Evolutionary conservation across 2,329 filamentous ascomycete genomes (phyloP), one percentile per base, ranked within the genome.

Genomic region (Neonectria faginata): DNA sequence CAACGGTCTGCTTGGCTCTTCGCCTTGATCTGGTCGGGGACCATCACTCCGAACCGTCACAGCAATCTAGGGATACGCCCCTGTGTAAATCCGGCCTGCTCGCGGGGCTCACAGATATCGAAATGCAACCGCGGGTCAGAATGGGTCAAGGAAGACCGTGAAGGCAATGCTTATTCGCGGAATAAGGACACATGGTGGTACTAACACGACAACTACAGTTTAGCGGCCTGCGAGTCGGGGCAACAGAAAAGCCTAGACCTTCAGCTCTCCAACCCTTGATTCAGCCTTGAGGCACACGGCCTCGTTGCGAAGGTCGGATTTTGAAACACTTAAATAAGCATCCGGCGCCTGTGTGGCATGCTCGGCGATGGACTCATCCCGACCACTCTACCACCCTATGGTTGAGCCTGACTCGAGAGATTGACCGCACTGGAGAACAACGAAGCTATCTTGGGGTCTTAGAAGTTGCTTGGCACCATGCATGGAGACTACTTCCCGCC

Each of bases 181-280:
- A 42, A 16, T 48, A 9, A 14, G 25, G 14, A 33, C 10, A 16
- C 16, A 48, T 14, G 22, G 45, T 48, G 45, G 12, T 48, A 48
- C 22, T 27, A 27, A 48, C 25, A 48, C 5, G 45, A n/a, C 27
- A 48, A 33, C 31, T 33, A 12, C 31, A 33, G 31, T 33, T 25
- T 48, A 48, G 45, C 45, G 45, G 45, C 45, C 45, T 48, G 22
- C 45, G 45, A 48, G 45, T 27, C 45, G 31, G 31, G 31, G 31
- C 11, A 33, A 33, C 31, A 33, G 31, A 48, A 29, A 16, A 14
- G 45, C 22, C 45, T 48, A 48, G 41, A n/a, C 45, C 22, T 48
- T 48, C 45, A 29, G 45, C 22, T 12, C 12, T 48, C 27, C 45
- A 48, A 25, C 45, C 45, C 45, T 48, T 48, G 27, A 48, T n/a